phyloP scores from a whole-genome alignment of 306 rosid genomes.

The Vigna unguiculata region DNA sequence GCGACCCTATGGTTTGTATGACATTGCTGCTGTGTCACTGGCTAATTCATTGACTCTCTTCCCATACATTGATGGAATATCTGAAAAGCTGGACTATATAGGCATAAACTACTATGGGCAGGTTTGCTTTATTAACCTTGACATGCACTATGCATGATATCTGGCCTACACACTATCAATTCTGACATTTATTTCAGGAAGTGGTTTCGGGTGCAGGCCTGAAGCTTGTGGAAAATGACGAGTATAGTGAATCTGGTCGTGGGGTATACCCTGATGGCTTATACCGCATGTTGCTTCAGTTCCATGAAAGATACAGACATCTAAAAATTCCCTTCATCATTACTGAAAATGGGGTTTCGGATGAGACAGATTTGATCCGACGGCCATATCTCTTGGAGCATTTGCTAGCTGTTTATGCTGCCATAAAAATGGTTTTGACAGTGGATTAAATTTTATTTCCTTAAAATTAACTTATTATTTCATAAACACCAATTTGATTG shows the following conservation, averaged over 20 bases:
- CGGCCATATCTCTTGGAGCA: slow-evolving; percentile 89
- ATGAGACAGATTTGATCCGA: slow-evolving; percentile 91
- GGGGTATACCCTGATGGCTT: slow-evolving; percentile 99
- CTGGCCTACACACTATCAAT: slow-evolving; percentile 26
- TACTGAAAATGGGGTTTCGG: slow-evolving; percentile 90
- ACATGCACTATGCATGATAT: slow-evolving; percentile 22
- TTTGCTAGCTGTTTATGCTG: slow-evolving; percentile 83
- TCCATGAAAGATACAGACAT: slow-evolving; percentile 91
- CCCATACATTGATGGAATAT: slow-evolving; percentile 80
- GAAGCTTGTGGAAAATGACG: slow-evolving; percentile 87
- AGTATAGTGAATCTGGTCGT: slow-evolving; percentile 98
- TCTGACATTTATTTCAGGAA: slow-evolving; percentile 64
- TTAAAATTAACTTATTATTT: slow-evolving; percentile 30
- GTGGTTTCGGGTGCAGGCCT: slow-evolving; percentile 81
- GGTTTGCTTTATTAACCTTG: slow-evolving; percentile 59
- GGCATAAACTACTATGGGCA: slow-evolving; percentile 98
- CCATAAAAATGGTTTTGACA: slow-evolving; percentile 74
- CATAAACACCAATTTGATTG: slow-evolving; percentile 24
- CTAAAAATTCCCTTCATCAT: slow-evolving; percentile 80
- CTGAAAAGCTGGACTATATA: slow-evolving; percentile 82
- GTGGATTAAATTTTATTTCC: slow-evolving; percentile 22
- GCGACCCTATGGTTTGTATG: slow-evolving; percentile 95
- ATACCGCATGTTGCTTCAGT: slow-evolving; percentile 88
- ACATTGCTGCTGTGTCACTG: slow-evolving; percentile 77
- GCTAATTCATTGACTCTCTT: slow-evolving; percentile 84